Conservation (phyloP, 2,329 filamentous ascomycete species). For the Pseudogymnoascus sp. region DNA sequence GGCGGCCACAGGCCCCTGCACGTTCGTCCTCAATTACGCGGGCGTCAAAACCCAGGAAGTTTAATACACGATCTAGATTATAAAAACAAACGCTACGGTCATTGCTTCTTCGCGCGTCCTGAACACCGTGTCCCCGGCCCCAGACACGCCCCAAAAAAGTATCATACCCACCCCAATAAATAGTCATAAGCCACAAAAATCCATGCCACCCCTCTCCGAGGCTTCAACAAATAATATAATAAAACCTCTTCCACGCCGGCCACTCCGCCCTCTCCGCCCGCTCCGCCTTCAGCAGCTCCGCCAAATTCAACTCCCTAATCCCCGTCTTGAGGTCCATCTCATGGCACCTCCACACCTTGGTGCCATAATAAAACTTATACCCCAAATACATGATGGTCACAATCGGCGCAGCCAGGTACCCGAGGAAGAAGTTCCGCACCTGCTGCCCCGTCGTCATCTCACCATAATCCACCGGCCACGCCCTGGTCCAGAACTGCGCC, state of each 20-base stretch:
- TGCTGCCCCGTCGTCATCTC: conserved; percentile 36
- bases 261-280: conserved; percentile 60
- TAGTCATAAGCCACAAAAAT: too few species aligned
- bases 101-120: too few species aligned
- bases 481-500: conserved; percentile 82
- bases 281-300: conserved; percentile 72
- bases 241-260: conserved; percentile 69
- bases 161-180: too few species aligned
- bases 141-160: too few species aligned
- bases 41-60: too few species aligned
- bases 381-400: conserved; percentile 58
- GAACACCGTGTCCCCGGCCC: too few species aligned
- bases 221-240: conserved; percentile 60
- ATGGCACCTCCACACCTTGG: conserved; percentile 53
- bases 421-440: conserved; percentile 62
- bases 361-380: conserved; percentile 70
- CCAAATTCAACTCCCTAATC: conserved; percentile 73
- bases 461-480: conserved; percentile 60
- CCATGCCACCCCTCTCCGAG: too few species aligned
- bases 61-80: too few species aligned
- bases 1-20: too few species aligned
- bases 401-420: conserved; percentile 62
- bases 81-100: too few species aligned
- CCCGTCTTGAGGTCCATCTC: conserved; percentile 88
- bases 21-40: too few species aligned